These are phyloP conservation scores for Alternaria arborescens DNA, from an alignment of 2,329 filamentous ascomycete genomes.

Conservation along the genomic window DNA sequence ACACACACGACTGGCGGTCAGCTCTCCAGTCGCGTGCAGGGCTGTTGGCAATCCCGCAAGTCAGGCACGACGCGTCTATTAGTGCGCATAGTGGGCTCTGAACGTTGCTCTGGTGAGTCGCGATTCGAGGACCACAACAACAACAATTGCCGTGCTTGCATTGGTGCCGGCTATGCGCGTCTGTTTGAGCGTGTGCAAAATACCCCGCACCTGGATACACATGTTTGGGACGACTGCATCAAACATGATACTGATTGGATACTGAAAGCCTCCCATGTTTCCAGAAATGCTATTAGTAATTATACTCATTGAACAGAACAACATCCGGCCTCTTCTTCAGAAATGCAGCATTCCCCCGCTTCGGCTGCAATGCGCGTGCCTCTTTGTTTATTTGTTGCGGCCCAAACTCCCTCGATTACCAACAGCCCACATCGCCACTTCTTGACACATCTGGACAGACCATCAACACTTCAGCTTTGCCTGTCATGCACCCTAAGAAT, in stretches of 20 bases:
- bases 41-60: constrained; percentile 18
- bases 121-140: constrained; percentile 43
- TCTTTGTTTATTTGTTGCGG: neutral
- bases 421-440: neutral
- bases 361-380: constrained; percentile 1
- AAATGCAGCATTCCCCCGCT: constrained; percentile 19
- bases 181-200: constrained; percentile 26
- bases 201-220: constrained; percentile 11
- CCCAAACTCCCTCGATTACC: constrained; percentile 10
- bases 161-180: constrained; percentile 28
- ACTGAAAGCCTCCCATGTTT: constrained; percentile 17
- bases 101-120: constrained; percentile 33
- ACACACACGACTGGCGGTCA: constrained; percentile 39
- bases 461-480: neutral
- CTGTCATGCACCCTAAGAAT: too few relatives aligned
- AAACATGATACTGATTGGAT: constrained; percentile 26
- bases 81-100: neutral
- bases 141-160: constrained; percentile 30
- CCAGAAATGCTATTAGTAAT: constrained; percentile 25
- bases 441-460: neutral
- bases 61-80: constrained; percentile 21
- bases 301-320: constrained; percentile 29
- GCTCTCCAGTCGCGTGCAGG: constrained; percentile 27
- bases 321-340: constrained; percentile 13
- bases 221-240: constrained; percentile 1